These are phyloP conservation scores for Aspergillus sp. DNA, from an alignment of 2,329 filamentous ascomycete species.

Conservation along the genomic window DNA sequence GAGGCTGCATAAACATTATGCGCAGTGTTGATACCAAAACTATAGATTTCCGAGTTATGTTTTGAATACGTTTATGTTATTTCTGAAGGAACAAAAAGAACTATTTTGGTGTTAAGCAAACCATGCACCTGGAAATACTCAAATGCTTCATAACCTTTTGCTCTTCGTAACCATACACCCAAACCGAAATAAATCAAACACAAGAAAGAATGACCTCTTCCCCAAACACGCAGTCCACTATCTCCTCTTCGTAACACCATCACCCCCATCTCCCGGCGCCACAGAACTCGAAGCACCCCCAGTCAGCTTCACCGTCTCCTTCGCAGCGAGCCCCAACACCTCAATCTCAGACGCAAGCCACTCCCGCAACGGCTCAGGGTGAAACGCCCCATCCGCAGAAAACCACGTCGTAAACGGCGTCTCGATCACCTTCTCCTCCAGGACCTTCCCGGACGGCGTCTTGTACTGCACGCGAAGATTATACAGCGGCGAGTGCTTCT, in stretches of 20 bases:
- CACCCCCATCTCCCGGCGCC: conserved; percentile 6
- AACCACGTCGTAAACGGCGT: conserved; percentile 58
- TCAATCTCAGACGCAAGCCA: conserved; percentile 56
- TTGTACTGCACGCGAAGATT: conserved; percentile 56
- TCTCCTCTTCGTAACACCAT: conserved; percentile 7
- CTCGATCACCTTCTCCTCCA: conserved; percentile 44
- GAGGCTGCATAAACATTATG: conserved; percentile 20
- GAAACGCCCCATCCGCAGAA: conserved; percentile 50
- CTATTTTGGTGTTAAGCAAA: too few species aligned
- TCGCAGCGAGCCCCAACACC: conserved; percentile 45
- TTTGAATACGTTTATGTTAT: neutral
- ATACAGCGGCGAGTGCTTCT: conserved; percentile 79
- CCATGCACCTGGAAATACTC: too few species aligned
- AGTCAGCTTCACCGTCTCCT: conserved; percentile 28
- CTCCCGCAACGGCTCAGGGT: conserved; percentile 54
- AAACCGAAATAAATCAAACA: neutral
- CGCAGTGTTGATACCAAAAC: conserved; percentile 6
- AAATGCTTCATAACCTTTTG: neutral
- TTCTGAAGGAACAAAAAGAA: neutral
- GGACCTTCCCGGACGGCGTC: conserved; percentile 31
- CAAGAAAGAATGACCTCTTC: neutral
- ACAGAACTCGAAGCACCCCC: conserved; percentile 17
- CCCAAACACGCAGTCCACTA: conserved; percentile 4
- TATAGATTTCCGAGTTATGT: conserved; percentile 9
- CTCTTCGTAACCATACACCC: neutral